Evolutionary conservation across 2,329 filamentous ascomycete species (phyloP).

Genomic region (Diaporthe destruens): DNA sequence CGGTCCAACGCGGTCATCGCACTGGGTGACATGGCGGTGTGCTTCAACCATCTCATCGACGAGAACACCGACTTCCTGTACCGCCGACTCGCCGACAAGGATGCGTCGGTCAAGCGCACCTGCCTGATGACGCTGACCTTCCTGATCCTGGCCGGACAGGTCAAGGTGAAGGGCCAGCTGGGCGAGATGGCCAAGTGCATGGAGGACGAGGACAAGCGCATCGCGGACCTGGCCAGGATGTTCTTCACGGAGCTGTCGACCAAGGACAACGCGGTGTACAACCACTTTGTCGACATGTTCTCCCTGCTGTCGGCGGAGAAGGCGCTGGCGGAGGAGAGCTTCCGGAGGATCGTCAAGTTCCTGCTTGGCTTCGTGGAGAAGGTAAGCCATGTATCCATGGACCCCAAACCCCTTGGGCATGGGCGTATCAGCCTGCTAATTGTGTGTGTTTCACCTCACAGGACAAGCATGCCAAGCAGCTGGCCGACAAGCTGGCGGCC

Average conservation of each 20-base stretch:
- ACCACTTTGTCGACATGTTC: slow-evolving; percentile 99
- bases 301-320: slow-evolving; percentile 87
- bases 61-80: slow-evolving; percentile 99
- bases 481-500: slow-evolving; percentile 92
- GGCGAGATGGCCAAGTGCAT: slow-evolving; percentile 99
- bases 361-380: slow-evolving; percentile 97
- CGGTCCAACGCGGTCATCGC: slow-evolving; percentile 97
- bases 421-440: slow-evolving; percentile 39
- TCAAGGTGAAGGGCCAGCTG: slow-evolving; percentile 98
- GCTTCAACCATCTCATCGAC: slow-evolving; percentile 99
- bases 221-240: slow-evolving; percentile 94
- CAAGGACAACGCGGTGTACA: slow-evolving; percentile 99
- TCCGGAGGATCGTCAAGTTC: slow-evolving; percentile 91
- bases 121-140: slow-evolving; percentile 99
- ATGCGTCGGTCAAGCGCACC: slow-evolving; percentile 93
- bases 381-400: slow-evolving; percentile 64
- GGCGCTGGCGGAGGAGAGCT: slow-evolving; percentile 84
- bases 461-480: slow-evolving; percentile 97
- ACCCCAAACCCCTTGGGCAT: not conserved
- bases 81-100: slow-evolving; percentile 87
- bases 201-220: slow-evolving; percentile 94
- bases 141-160: slow-evolving; percentile 94
- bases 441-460: slow-evolving; percentile 51
- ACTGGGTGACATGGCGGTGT: slow-evolving; percentile 98
- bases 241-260: slow-evolving; percentile 98